These are phyloP conservation scores for Madurella fahalii DNA, from an alignment of 2,329 filamentous ascomycete species.

Conservation along the genomic window DNA sequence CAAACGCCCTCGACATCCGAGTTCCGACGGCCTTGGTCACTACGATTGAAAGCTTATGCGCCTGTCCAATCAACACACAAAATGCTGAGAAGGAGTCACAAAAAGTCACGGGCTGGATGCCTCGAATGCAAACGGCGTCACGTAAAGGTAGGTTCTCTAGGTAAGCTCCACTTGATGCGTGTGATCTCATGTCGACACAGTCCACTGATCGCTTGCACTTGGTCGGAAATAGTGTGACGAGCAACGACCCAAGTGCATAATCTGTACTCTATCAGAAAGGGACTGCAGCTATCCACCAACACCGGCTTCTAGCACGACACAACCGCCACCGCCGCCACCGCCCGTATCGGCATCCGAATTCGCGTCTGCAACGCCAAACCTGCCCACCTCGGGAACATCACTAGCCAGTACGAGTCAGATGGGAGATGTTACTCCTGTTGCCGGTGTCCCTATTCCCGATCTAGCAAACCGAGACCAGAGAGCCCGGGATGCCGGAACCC, in stretches of 20 bases:
- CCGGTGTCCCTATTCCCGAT: conserved; percentile 18
- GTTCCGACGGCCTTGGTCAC: too few species aligned
- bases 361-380: conserved; percentile 2
- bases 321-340: neutral
- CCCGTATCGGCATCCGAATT: neutral
- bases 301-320: neutral
- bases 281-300: conserved; percentile 25
- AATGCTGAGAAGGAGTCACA: conserved; percentile 28
- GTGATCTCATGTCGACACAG: too few species aligned
- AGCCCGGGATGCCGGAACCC: neutral
- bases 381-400: neutral
- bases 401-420: neutral
- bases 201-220: neutral
- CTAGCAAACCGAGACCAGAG: neutral
- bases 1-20: too few species aligned
- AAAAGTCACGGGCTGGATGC: conserved; percentile 31
- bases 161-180: neutral
- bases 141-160: conserved; percentile 20
- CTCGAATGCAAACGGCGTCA: conserved; percentile 29
- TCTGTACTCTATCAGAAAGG: conserved; percentile 29
- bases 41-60: too few species aligned
- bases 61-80: too few species aligned
- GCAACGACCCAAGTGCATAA: conserved; percentile 28
- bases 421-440: conserved; percentile 12
- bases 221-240: conserved; percentile 28